Conservation (phyloP, 805 yeast species). For the Metschnikowia gruessii region DNA sequence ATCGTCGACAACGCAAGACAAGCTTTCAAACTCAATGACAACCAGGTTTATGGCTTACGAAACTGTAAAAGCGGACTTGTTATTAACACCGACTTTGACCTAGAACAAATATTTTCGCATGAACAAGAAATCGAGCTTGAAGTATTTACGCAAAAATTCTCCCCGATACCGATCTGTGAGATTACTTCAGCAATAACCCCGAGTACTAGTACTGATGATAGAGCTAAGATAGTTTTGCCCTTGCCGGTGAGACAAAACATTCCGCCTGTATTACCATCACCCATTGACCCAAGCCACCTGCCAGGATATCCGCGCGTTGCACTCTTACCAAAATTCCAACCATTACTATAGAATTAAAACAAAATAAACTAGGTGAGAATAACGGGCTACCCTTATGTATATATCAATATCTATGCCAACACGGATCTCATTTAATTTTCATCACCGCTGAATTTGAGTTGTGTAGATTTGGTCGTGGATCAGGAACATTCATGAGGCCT, state of each 20-base stretch:
- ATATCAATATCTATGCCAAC: not conserved
- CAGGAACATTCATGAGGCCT: too few relatives aligned
- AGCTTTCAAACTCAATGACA: conserved; percentile 51
- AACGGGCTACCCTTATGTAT: too few relatives aligned
- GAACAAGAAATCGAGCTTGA: conserved; percentile 37
- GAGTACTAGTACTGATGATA: conserved; percentile 13
- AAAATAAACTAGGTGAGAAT: too few relatives aligned
- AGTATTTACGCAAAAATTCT: conserved; percentile 33
- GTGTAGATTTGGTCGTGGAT: too few relatives aligned
- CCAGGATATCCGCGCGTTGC: conserved; percentile 8
- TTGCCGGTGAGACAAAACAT: conserved; percentile 28
- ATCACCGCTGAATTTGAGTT: not conserved
- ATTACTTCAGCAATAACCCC: conserved; percentile 34
- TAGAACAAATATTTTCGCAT: conserved; percentile 36
- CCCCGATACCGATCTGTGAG: conserved; percentile 37
- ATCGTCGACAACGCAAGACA: conserved; percentile 72
- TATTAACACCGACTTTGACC: conserved; percentile 34
- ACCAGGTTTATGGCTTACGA: conserved; percentile 27
- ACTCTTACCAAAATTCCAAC: conserved; percentile 18
- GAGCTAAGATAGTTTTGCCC: conserved; percentile 32
- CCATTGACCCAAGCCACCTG: conserved; percentile 7
- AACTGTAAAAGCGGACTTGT: conserved; percentile 25
- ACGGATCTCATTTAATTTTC: not conserved
- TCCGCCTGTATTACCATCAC: conserved; percentile 16
- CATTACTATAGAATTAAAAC: conserved; percentile 6